Base-by-base conservation (phyloP, 306 rosid genomes). In the Corylus avellana region DNA sequence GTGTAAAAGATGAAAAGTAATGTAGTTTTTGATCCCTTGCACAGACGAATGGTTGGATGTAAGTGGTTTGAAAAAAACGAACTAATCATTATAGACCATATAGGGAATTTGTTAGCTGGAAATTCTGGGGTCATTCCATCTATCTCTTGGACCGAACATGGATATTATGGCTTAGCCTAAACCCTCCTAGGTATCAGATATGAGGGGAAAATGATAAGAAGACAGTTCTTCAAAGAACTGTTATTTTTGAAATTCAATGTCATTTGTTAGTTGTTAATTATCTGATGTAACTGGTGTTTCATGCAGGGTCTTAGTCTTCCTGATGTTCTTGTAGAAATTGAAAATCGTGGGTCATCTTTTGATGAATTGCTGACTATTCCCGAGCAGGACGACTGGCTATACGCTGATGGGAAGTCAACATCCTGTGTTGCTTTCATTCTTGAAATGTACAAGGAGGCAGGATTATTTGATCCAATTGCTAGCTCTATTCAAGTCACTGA, bases 371-470 rank as follows among this genome's bases (percentile, higher is more conserved):
- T 96, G 82, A 84, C 98, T 3, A 74, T 96, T 71, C 99, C 99
- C 0, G 99, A 96, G 86, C 96, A 82, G 77, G 99, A 96, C 82
- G 93, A 91, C 84, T 96, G 99, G 99, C 14, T 83, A 79, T 96
- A 96, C 87, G 83, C 61, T 82, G 99, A 96, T 77, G 99, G 99
- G 77, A 88, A 89, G 76, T 96, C 99, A 80, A 81, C 99, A 74
- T 96, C 99, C 1, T 93, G 99, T 72, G 76, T 96, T 64, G 97
- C 98, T 75, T 96, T 87, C 81, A 78, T 96, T 80, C 97, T 96
- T 66, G 93, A 87, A 78, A 96, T 93, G 97, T 96, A 96, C 77
- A 93, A 96, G 86, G 97, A 79, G 75, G 98, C 98, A 1, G 99
- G 99, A 75, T 85, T 96, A 69, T 96, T 96, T 81, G 93, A 84